Evolutionary conservation across 768 basidiomycete genomes (phyloP), one percentile per base, ranked within the genome.

Genomic region (Serendipita sp.): DNA sequence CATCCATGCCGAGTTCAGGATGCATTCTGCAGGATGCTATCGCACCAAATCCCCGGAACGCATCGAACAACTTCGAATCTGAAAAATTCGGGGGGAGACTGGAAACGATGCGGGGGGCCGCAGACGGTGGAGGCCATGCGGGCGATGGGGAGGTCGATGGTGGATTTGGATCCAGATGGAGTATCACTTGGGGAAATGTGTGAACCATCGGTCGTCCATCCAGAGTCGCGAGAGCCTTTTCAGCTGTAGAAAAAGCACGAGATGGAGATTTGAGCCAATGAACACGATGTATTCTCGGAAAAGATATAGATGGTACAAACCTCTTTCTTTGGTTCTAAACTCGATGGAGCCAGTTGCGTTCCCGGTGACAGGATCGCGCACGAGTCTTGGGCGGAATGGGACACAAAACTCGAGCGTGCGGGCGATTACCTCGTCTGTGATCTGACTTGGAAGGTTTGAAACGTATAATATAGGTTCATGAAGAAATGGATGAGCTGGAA

Each of bases 151-250:
- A 83, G 2, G 89, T 88, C 28, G 56, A 60, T 2, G 87, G 86
- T 1, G 89, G 88, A 72, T 88, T 92, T 2, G 91, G 89, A 1
- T 91, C 92, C 48, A 93, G 78, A 24, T 84, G 79, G 54, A 92
- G 78, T 63, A 77, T 75, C 1, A 84, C 82, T 2, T 83, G 76
- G 1, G 86, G 84, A 18, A 77, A 74, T 28, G 83, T 71, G 63
- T 78, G 81, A 10, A 84, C 86, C 46, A 92, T 79, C 47, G 81
- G 81, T 68, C 87, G 86, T 68, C 83, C 81, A 73, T 92, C 87
- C 54, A 93, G 78, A 8, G 86, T 92, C 13, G 90, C 86, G 30
- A 93, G 78, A 13, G 92, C 92, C 74, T 91, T 92, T 75, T 92
- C 90, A 67, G 92, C 92, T 92, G 75, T 54, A 69, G 51, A 56